Evolutionary conservation across 495 filamentous ascomycete species (phyloP).

Genomic region (Penicillium salamii): DNA sequence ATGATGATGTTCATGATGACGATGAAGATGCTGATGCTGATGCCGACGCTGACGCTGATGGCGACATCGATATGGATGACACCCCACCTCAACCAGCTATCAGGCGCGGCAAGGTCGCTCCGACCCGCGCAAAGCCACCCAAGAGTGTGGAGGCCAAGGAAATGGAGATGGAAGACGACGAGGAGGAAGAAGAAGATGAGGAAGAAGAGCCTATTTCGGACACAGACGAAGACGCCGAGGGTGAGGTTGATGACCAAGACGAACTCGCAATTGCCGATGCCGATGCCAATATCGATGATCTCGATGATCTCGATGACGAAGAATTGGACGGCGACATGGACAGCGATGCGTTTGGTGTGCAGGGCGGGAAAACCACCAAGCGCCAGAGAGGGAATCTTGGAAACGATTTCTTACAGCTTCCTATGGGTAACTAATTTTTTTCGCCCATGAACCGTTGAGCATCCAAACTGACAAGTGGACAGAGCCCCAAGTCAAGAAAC

Average conservation of each 20-base stretch:
- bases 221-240: slow-evolving; percentile 51
- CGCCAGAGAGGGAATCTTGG: slow-evolving; percentile 74
- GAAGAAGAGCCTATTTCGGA: slow-evolving; percentile 57
- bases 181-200: slow-evolving; percentile 44
- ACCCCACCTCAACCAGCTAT: slow-evolving; percentile 40
- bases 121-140: slow-evolving; percentile 32
- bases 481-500: slow-evolving; percentile 93
- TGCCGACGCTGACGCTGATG: slow-evolving; percentile 47
- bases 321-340: slow-evolving; percentile 61
- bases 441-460: background rate
- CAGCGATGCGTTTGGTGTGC: slow-evolving; percentile 58
- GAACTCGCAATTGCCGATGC: slow-evolving; percentile 42
- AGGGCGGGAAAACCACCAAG: slow-evolving; percentile 83
- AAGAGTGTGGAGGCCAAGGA: slow-evolving; percentile 61
- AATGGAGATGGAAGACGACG: slow-evolving; percentile 52
- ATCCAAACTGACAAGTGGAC: slow-evolving; percentile 18
- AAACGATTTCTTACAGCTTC: slow-evolving; percentile 76
- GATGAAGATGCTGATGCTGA: slow-evolving; percentile 52
- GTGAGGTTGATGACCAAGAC: slow-evolving; percentile 48
- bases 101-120: slow-evolving; percentile 29
- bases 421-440: slow-evolving; percentile 59
- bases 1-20: slow-evolving; percentile 52
- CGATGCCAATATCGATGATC: slow-evolving; percentile 36
- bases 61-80: slow-evolving; percentile 58
- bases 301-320: slow-evolving; percentile 54